Evolutionary conservation across 257 asterid genomes (phyloP).

Genomic region (Penstemon barbatus): DNA sequence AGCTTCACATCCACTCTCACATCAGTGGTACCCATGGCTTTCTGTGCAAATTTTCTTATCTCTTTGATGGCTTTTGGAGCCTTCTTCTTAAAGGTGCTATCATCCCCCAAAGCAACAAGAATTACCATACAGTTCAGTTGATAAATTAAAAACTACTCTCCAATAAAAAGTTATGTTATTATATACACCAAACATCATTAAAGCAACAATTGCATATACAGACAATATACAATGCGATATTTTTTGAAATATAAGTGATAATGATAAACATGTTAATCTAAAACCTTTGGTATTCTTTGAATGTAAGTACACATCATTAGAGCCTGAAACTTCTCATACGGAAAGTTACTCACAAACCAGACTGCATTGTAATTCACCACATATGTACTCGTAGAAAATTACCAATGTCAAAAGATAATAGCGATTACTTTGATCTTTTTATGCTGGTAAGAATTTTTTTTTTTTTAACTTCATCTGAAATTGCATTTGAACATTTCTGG

Average conservation of each 20-base stretch:
- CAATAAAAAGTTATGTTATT: neutral
- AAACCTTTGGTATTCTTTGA: neutral
- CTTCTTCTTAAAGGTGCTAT: conserved; percentile 62
- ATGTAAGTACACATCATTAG: neutral
- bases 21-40: conserved; percentile 53
- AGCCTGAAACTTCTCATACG: neutral
- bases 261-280: conserved; percentile 2
- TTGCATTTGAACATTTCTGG: neutral
- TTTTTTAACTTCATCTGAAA: neutral
- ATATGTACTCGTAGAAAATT: neutral
- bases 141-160: neutral
- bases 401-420: neutral
- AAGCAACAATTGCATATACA: neutral
- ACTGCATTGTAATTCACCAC: neutral
- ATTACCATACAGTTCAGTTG: neutral
- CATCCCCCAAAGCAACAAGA: neutral
- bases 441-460: neutral
- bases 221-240: neutral
- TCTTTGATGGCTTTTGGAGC: conserved; percentile 65
- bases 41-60: conserved; percentile 56
- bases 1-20: conserved; percentile 61
- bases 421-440: neutral
- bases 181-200: neutral
- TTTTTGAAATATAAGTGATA: neutral
- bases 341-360: neutral